A percentile compares a stretch with the other conserved stretches of the same genome.
These are phyloP conservation scores for Venturia aucupariae DNA, from an alignment of 2,329 filamentous ascomycete genomes.

Conservation along the genomic window DNA sequence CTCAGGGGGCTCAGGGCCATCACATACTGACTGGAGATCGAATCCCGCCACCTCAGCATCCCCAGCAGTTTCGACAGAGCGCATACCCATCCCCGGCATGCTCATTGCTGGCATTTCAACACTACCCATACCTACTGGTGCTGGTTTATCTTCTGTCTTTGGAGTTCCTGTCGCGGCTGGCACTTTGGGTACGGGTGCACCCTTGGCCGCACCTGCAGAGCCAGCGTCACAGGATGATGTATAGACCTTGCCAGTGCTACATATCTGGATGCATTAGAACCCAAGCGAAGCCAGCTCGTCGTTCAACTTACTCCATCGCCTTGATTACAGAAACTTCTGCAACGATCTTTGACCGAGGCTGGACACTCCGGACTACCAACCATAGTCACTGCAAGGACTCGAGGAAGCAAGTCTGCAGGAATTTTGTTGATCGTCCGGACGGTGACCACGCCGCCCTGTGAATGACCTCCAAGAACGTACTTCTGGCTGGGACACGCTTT, in stretches of 20 bases:
- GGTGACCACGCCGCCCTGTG: slow-evolving; percentile 13
- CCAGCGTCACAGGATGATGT: background rate
- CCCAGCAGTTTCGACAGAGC: background rate
- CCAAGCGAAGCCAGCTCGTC: background rate
- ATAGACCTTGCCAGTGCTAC: background rate
- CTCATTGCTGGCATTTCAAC: background rate
- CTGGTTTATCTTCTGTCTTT: background rate
- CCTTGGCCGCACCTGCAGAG: background rate
- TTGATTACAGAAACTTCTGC: slow-evolving; percentile 13
- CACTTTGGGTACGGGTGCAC: background rate
- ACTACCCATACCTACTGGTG: background rate
- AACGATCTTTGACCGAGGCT: slow-evolving; percentile 7
- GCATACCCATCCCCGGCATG: background rate
- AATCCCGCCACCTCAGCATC: background rate
- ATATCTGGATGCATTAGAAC: background rate
- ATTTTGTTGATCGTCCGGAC: slow-evolving; percentile 11
- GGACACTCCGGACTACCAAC: slow-evolving; percentile 11
- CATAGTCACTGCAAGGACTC: slow-evolving; percentile 13
- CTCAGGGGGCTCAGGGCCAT: background rate
- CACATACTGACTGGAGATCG: background rate
- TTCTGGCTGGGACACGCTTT: slow-evolving; percentile 9
- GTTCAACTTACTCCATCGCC: slow-evolving; percentile 1
- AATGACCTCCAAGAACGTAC: slow-evolving; percentile 12
- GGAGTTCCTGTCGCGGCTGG: background rate
- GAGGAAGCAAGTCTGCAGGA: background rate